phyloP scores from a whole-genome alignment of 306 rosid species.

The Sesbania bispinosa region DNA sequence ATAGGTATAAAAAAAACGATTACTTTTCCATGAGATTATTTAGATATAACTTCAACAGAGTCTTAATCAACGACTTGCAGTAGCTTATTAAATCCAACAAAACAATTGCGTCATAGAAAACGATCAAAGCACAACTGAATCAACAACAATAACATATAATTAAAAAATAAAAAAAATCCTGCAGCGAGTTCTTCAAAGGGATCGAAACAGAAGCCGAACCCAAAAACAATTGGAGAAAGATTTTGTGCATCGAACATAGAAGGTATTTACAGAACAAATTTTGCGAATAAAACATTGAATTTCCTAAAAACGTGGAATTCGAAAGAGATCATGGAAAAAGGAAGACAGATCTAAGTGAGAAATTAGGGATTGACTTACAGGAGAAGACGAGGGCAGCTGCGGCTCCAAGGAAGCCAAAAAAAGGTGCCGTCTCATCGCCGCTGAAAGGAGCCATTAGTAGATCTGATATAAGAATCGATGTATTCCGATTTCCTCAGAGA shows the following conservation, averaged over 20 bases:
- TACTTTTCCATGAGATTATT: not conserved
- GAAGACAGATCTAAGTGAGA: conserved; percentile 22
- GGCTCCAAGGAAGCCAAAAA: conserved; percentile 81
- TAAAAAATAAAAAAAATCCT: not conserved
- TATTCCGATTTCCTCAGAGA: not conserved
- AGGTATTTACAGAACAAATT: too few species aligned
- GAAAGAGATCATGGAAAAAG: not conserved
- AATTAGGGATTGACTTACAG: conserved; percentile 36
- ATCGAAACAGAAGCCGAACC: not conserved
- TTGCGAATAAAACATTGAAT: not conserved
- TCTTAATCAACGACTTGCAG: not conserved
- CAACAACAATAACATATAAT: not conserved
- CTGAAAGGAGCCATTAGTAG: conserved; percentile 52
- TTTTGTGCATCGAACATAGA: not conserved
- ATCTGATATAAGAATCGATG: conserved; percentile 36
- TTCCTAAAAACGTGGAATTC: not conserved
- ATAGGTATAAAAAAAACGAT: not conserved
- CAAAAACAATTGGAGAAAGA: not conserved
- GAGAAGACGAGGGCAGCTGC: conserved; percentile 79
- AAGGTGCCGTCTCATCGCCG: conserved; percentile 87
- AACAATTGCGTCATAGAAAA: not conserved
- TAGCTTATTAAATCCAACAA: not conserved
- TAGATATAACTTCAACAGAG: not conserved
- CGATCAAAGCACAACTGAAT: conserved; percentile 12
- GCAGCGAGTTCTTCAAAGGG: not conserved